These are phyloP conservation scores for Trichoderma asperellum DNA, from an alignment of 2,329 filamentous ascomycete species.

Conservation along the genomic window DNA sequence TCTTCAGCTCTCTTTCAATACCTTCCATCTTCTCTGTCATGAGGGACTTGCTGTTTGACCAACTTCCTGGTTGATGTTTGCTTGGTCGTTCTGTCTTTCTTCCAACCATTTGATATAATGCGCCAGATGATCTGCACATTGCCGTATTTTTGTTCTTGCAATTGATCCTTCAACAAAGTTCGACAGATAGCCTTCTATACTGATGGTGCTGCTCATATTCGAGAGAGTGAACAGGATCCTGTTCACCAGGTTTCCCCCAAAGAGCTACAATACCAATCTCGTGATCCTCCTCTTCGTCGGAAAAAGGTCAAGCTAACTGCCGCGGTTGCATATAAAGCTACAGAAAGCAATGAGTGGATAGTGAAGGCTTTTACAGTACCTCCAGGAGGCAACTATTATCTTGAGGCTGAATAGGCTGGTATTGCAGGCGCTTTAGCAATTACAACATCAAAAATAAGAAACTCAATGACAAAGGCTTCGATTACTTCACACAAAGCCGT, in stretches of 20 bases:
- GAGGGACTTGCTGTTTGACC: no score
- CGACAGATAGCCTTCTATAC: neutral
- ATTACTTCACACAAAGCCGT: neutral
- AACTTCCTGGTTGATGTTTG: no score
- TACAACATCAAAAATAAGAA: neutral
- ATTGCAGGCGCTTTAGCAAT: neutral
- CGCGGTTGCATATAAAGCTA: neutral
- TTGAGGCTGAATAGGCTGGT: neutral
- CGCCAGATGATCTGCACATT: no score
- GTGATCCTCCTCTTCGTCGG: neutral
- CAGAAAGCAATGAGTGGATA: neutral
- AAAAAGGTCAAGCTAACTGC: neutral
- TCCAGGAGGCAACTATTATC: neutral
- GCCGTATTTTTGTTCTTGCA: no score
- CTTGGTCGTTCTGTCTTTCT: no score
- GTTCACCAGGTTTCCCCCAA: neutral
- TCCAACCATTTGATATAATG: no score
- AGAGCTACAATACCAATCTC: neutral
- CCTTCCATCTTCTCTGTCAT: no score
- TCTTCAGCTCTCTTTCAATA: no score
- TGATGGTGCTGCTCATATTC: neutral
- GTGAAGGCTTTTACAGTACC: neutral
- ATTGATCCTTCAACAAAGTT: no score
- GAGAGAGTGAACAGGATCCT: neutral
- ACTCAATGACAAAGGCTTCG: neutral